Percentiles rank a stretch among this genome's conserved stretches.
Conservation (phyloP, 164 flowering plant species). For the Magnolia officinalis region DNA sequence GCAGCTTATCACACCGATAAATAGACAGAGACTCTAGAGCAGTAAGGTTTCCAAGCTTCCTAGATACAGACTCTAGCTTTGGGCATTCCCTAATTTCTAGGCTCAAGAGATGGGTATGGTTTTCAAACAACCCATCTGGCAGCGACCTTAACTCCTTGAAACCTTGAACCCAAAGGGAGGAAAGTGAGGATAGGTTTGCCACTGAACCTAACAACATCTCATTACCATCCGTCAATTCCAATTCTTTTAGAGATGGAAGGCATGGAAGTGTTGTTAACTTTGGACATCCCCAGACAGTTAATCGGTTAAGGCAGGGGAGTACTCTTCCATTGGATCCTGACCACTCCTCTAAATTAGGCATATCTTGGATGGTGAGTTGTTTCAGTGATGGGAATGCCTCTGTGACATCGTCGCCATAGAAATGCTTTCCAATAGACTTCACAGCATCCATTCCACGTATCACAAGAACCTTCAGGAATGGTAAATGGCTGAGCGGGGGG, state of each 20-base stretch:
- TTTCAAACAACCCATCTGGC: slow-evolving; percentile 9
- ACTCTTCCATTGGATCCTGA: not conserved
- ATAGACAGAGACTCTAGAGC: slow-evolving; percentile 12
- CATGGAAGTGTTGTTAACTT: slow-evolving; percentile 5
- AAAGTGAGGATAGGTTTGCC: slow-evolving; percentile 9
- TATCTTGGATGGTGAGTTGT: not conserved
- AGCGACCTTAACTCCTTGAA: slow-evolving; percentile 1
- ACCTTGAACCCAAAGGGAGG: slow-evolving; percentile 2
- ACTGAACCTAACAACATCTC: slow-evolving; percentile 1
- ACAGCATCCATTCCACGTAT: slow-evolving; percentile 13
- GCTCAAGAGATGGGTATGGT: slow-evolving; percentile 6
- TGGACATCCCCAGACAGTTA: slow-evolving; percentile 10
- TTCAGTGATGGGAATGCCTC: slow-evolving; percentile 11
- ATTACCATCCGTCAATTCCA: slow-evolving; percentile 1
- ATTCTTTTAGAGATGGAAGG: slow-evolving; percentile 9
- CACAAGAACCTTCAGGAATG: slow-evolving; percentile 10
- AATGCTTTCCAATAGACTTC: slow-evolving; percentile 1
- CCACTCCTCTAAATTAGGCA: slow-evolving; percentile 20
- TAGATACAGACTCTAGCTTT: slow-evolving; percentile 2
- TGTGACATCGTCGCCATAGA: not conserved
- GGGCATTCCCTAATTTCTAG: slow-evolving; percentile 12
- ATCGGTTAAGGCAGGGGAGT: slow-evolving; percentile 6
- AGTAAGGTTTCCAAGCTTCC: slow-evolving; percentile 10
- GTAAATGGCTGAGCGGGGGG: slow-evolving; percentile 24
- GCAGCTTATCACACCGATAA: slow-evolving; percentile 9